Percentiles rank a stretch among this genome's conserved stretches.
These are phyloP conservation scores for Candida parachauliodes DNA, from an alignment of 805 yeast species.

Conservation along the genomic window DNA sequence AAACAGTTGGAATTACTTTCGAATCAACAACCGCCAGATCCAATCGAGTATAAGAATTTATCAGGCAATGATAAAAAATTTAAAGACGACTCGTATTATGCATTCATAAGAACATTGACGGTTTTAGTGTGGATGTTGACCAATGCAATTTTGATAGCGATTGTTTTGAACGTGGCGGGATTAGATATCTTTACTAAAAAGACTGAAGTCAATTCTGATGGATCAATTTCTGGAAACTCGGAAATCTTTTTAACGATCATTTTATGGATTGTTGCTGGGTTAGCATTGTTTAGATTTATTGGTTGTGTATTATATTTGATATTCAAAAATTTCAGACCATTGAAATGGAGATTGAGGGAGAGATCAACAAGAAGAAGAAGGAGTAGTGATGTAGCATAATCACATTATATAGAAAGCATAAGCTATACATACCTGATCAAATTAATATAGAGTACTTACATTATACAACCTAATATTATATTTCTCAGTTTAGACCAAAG, in stretches of 20 bases:
- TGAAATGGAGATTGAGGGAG: constrained; percentile 35
- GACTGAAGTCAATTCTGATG: constrained; percentile 23
- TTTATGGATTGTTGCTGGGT: constrained; percentile 88
- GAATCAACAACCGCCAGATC: constrained; percentile 18
- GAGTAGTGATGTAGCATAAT: background rate
- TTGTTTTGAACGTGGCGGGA: constrained; percentile 85
- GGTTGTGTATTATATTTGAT: constrained; percentile 66
- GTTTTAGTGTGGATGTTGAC: constrained; percentile 87
- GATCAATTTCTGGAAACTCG: constrained; percentile 42
- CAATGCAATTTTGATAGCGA: constrained; percentile 75
- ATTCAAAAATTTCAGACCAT: constrained; percentile 33
- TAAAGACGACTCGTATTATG: constrained; percentile 69
- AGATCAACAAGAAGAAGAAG: constrained; percentile 12
- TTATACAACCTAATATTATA: no score
- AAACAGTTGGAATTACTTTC: constrained; percentile 60
- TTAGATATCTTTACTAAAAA: constrained; percentile 41
- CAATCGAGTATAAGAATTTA: constrained; percentile 22
- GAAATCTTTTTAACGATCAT: constrained; percentile 76
- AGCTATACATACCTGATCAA: background rate
- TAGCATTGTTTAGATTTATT: constrained; percentile 77
- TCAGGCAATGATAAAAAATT: constrained; percentile 17
- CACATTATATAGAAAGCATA: background rate
- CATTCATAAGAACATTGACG: constrained; percentile 83
- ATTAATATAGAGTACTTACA: no score
- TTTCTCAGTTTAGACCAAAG: no score